These are phyloP conservation scores for Kwoniella pini DNA, from an alignment of 768 basidiomycete species.

Conservation along the genomic window DNA sequence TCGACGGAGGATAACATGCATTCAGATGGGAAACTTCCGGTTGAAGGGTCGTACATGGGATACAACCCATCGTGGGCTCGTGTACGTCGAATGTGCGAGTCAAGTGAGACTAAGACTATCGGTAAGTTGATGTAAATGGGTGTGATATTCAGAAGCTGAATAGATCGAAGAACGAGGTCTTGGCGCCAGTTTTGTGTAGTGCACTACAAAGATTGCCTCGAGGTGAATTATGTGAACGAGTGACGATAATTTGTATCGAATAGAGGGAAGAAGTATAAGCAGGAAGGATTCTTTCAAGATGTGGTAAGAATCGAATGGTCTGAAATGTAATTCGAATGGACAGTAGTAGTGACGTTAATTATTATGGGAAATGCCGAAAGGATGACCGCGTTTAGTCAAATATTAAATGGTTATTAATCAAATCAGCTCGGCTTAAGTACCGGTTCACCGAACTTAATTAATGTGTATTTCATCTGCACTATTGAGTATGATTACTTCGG, in stretches of 20 bases:
- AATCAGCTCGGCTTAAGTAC: too few relatives aligned
- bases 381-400: background rate
- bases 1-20: constrained; percentile 80
- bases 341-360: too few relatives aligned
- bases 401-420: too few relatives aligned
- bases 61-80: constrained; percentile 10
- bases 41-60: constrained; percentile 25
- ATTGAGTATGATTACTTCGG: too few relatives aligned
- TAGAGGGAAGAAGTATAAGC: too few relatives aligned
- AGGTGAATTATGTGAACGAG: too few relatives aligned
- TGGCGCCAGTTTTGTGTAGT: background rate
- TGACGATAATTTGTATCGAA: too few relatives aligned
- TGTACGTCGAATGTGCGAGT: background rate
- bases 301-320: background rate
- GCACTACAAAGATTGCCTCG: too few relatives aligned
- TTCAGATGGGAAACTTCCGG: constrained; percentile 61
- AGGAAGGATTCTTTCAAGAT: too few relatives aligned
- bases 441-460: too few relatives aligned
- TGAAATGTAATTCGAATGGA: background rate
- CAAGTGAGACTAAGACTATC: background rate
- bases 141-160: background rate
- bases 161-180: background rate
- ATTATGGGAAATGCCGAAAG: background rate
- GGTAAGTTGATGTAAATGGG: background rate
- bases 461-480: too few relatives aligned